Evolutionary conservation across 2,329 filamentous ascomycete species (phyloP), one percentile per base, ranked within the genome.

Genomic region (Xylariaceae sp.): DNA sequence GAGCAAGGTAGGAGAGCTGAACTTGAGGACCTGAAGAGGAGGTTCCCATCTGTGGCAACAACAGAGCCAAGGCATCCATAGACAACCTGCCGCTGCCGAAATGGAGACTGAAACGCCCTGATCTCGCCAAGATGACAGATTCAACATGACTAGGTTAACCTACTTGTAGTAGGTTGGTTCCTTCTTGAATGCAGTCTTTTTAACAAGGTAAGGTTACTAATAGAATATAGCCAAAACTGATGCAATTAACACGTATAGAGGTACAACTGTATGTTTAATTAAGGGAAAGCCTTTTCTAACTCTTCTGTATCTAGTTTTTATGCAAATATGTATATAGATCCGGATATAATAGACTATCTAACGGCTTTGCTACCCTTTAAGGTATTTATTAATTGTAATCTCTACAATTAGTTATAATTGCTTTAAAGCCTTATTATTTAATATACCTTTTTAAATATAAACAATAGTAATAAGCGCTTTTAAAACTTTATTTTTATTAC

Each of bases 31-130:
- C 15, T 44, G 9, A 41, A 38, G 19, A 16, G 31, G 12, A 38
- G 16, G 14, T 38, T 44, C n/a, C 42, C 39, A 5, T 17, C 12
- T 2, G 16, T 38, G 4, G 34, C 5, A 17, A 17, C 11, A 28
- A 35, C 6, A 26, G 38, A 31, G 34, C 31, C n/a, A 35, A 12
- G 14, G 4, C 16, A 30, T 36, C 37, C 24, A 26, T 40, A 16
- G 32, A 40, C 13, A 43, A 27, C 16, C 26, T 38, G 21, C 40
- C 40, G 15, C 31, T 38, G 9, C 40, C 38, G 29, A n/a, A 21
- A 5, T 37, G 30, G 37, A 33, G 26, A 28, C 34, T 36, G 6
- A 17, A 6, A 11, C 21, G 11, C n/a, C n/a, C n/a, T n/a, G n/a
- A n/a, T n/a, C n/a, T n/a, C n/a, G 21, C 21, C 21, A 24, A 11